phyloP scores from a whole-genome alignment of 768 basidiomycete species.

The Trametes meyenii region DNA sequence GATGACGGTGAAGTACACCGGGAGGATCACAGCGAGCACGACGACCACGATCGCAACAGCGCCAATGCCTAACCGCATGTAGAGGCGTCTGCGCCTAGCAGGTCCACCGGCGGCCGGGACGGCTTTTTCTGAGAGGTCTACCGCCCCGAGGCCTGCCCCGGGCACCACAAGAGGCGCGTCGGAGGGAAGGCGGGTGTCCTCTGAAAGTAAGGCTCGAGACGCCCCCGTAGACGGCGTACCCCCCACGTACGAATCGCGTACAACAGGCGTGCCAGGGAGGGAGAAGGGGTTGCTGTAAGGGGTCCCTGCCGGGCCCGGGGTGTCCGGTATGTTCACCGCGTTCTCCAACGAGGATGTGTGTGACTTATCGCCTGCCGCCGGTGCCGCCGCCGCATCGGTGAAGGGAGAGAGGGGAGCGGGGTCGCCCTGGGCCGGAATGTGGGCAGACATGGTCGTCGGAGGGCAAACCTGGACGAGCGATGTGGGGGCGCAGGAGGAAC shows the following conservation, averaged over 20 bases:
- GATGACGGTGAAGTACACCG: slow-evolving; percentile 29
- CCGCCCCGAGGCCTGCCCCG: slow-evolving; percentile 1
- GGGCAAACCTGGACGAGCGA: slow-evolving; percentile 17
- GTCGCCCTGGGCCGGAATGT: slow-evolving; percentile 6
- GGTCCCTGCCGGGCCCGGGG: background rate
- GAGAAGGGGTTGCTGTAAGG: slow-evolving; percentile 20
- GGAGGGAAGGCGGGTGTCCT: slow-evolving; percentile 9
- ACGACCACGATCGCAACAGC: slow-evolving; percentile 28
- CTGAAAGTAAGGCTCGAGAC: slow-evolving; percentile 21
- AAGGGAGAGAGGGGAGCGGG: slow-evolving; percentile 10
- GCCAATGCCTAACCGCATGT: slow-evolving; percentile 14
- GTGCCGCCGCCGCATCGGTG: background rate
- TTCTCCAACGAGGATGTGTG: background rate
- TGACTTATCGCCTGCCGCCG: background rate
- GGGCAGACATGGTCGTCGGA: slow-evolving; percentile 15
- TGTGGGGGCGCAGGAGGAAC: slow-evolving; percentile 8
- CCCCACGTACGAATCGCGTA: slow-evolving; percentile 24
- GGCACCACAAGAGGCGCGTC: slow-evolving; percentile 7
- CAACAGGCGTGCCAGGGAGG: slow-evolving; percentile 19
- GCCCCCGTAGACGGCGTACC: slow-evolving; percentile 17
- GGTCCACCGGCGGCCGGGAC: background rate
- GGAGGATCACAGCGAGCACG: slow-evolving; percentile 31
- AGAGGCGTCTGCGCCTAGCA: slow-evolving; percentile 11
- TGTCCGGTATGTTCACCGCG: background rate
- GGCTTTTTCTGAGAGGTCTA: slow-evolving; percentile 2